Percentiles rank a stretch among this genome's conserved stretches.
Evolutionary conservation across 2,329 filamentous ascomycete species (phyloP).

Genomic region (Fusarium veterinarium): DNA sequence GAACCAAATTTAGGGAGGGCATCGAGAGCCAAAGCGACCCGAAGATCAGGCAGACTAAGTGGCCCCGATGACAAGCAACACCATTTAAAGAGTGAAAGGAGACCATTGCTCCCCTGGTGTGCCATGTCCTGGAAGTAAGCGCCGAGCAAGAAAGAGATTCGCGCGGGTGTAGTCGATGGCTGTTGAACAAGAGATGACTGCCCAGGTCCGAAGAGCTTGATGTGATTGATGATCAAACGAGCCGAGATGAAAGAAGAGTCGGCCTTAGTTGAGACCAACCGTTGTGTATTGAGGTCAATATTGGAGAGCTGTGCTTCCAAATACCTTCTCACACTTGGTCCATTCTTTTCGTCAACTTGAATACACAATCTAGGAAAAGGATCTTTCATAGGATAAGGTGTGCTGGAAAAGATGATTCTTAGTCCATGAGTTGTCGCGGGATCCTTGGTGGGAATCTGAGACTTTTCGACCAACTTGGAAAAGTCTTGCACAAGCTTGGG

Average conservation of each 20-base stretch:
- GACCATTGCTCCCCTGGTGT: not conserved
- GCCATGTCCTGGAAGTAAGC: conserved; percentile 7
- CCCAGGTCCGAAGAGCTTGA: not conserved
- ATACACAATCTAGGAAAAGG: not conserved
- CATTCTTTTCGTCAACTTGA: not conserved
- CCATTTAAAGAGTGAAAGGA: not conserved
- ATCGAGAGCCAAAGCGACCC: not conserved
- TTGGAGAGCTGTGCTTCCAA: not conserved
- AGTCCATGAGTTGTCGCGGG: not conserved
- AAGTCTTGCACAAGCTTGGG: conserved; percentile 1
- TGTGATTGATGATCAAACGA: not conserved
- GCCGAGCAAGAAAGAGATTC: not conserved
- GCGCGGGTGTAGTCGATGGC: not conserved
- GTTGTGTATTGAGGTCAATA: not conserved
- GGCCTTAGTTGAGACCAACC: not conserved
- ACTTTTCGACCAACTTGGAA: conserved; percentile 3
- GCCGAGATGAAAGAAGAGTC: not conserved
- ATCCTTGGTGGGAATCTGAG: not conserved
- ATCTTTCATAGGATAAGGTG: not conserved
- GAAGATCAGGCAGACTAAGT: not conserved
- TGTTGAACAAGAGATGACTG: conserved; percentile 3
- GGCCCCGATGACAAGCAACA: not conserved
- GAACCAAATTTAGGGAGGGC: not conserved
- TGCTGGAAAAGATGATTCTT: not conserved
- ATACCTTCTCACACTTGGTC: not conserved